Base-by-base conservation (phyloP, 2,329 filamentous ascomycete species). In the Xenosphaeropsis pyriputrescens region DNA sequence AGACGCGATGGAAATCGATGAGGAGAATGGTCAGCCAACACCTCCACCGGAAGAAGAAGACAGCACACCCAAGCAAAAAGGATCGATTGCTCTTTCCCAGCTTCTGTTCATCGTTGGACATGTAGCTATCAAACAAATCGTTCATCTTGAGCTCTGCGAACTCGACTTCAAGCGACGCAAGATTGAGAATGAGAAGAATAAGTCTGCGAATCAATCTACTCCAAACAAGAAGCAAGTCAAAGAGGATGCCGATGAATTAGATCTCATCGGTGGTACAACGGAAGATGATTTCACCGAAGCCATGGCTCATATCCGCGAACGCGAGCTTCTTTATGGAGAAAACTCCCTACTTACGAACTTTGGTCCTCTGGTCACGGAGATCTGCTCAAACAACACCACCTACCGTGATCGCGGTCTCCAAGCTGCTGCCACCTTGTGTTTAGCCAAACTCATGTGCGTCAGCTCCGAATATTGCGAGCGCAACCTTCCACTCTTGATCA, bases 361-460 rank as follows among this genome's bases (percentile, higher is more conserved):
- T 51, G 93, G 91, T 0, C 86, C 88, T 6, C 63, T 98, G 39
- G 91, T 94, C 3, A 78, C 83, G 9, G 91, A 98, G 54, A 85
- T 98, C 40, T 96, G 91, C 61, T 80, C 83, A 46, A 93, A 93
- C 60, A 96, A 93, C 60, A 94, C 86, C 5, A 78, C 79, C 1
- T 96, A 96, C 61, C 77, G 79, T 40, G 86, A 95, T 60, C 79
- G 82, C 45, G 85, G 85, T 40, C 72, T 98, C 9, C 91, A 98
- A 60, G 85, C 86, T 16, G 85, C 93, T 31, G 88, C 91, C 9
- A 94, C 91, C 1, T 66, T 98, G 7, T 98, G 91, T 55, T 72
- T 98, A 52, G 89, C 89, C 4, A 98, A 98, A 65, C 75, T 98
- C 43, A 98, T 98, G 93, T 98, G 93, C 53, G 88, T 98, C 32